phyloP scores from a whole-genome alignment of 345 rosid genomes.

The Kandelia obovata region DNA sequence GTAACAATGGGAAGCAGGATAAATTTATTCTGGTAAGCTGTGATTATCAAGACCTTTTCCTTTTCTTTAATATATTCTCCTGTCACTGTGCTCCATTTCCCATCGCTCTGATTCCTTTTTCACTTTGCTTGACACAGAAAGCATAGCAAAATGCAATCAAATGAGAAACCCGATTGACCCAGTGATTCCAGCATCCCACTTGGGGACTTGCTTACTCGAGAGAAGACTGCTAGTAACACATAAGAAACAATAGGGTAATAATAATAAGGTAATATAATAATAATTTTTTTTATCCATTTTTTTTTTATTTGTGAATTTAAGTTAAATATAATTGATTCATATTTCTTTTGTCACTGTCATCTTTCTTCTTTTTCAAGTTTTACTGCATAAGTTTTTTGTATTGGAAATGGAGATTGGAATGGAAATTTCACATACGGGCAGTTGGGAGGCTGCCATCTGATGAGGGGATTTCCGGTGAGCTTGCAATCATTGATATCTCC shows the following conservation, averaged over 20 bases:
- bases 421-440: slow-evolving; percentile 11
- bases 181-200: slow-evolving; percentile 15
- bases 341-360: too few species aligned
- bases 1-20: neutral
- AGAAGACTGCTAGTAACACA: neutral
- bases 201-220: neutral
- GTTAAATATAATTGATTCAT: too few species aligned
- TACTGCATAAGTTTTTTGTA: too few species aligned
- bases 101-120: slow-evolving; percentile 8
- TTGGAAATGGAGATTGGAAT: slow-evolving; percentile 7
- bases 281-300: too few species aligned
- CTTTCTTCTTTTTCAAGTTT: too few species aligned
- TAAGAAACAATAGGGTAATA: too few species aligned
- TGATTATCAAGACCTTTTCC: slow-evolving; percentile 34
- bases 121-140: slow-evolving; percentile 42
- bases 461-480: slow-evolving; percentile 6
- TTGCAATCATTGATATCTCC: slow-evolving; percentile 34
- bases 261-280: too few species aligned
- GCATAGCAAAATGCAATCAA: slow-evolving; percentile 14
- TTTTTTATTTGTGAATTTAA: too few species aligned
- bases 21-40: slow-evolving; percentile 43
- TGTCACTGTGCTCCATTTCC: slow-evolving; percentile 25
- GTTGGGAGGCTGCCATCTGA: slow-evolving; percentile 34
- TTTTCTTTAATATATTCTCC: slow-evolving; percentile 31
- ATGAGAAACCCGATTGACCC: slow-evolving; percentile 12